phyloP scores from a whole-genome alignment of 1,284 basidiomycete genomes.

The Rhizoctonia solani region DNA sequence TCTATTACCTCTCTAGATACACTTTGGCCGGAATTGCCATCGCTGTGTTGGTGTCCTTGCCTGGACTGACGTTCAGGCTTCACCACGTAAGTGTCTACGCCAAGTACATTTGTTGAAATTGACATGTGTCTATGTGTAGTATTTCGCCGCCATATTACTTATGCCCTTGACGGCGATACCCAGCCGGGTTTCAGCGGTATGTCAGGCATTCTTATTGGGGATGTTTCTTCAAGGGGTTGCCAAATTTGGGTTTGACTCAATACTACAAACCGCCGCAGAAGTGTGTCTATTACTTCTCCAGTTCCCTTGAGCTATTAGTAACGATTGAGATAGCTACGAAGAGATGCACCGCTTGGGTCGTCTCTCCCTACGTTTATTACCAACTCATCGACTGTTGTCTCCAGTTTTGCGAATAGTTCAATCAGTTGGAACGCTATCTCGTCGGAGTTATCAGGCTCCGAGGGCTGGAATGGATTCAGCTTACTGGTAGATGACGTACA shows the following conservation, averaged over 20 bases:
- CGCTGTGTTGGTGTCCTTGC: constrained; percentile 70
- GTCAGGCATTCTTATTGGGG: constrained; percentile 80
- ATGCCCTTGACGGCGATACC: constrained; percentile 82
- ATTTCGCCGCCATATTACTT: constrained; percentile 73
- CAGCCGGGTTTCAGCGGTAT: constrained; percentile 75
- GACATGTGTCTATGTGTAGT: constrained; percentile 44
- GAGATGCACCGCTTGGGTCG: constrained; percentile 73
- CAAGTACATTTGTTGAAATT: too few species aligned
- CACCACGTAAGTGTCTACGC: constrained; percentile 54
- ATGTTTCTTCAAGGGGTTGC: constrained; percentile 79
- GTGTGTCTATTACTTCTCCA: constrained; percentile 50
- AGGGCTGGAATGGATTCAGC: constrained; percentile 75
- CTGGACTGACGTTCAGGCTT: constrained; percentile 65
- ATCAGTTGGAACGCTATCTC: constrained; percentile 66
- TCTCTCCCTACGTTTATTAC: constrained; percentile 73
- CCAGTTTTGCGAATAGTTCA: constrained; percentile 59
- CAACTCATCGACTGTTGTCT: constrained; percentile 67
- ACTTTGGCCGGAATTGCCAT: constrained; percentile 65
- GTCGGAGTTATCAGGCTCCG: constrained; percentile 45
- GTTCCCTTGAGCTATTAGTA: constrained; percentile 27
- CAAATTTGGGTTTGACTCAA: constrained; percentile 78
- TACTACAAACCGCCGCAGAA: constrained; percentile 75
- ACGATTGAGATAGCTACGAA: constrained; percentile 56
- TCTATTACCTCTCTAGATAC: constrained; percentile 74
- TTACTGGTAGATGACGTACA: constrained; percentile 86